These are phyloP conservation scores for Lichtheimia ramosa DNA, from an alignment of 371 early-diverging fungal genomes.

Conservation along the genomic window DNA sequence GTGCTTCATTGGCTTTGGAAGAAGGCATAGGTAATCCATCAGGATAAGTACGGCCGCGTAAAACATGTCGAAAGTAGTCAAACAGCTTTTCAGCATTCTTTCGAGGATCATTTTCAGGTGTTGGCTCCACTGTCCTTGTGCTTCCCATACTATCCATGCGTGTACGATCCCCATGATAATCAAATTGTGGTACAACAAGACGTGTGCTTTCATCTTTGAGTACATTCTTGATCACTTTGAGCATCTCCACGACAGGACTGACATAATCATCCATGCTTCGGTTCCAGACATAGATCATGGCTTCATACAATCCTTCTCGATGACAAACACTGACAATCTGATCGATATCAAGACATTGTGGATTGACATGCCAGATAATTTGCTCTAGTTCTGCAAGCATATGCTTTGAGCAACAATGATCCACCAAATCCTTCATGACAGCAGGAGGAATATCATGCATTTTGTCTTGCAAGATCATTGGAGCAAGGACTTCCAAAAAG, in stretches of 20 bases:
- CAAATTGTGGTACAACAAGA: slow-evolving; percentile 2
- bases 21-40: slow-evolving; percentile 54
- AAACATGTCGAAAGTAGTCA: slow-evolving; percentile 69
- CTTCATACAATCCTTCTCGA: slow-evolving; percentile 66
- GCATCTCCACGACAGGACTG: slow-evolving; percentile 76
- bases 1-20: slow-evolving; percentile 63
- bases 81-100: slow-evolving; percentile 64
- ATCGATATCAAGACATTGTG: slow-evolving; percentile 74
- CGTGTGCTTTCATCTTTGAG: slow-evolving; percentile 31
- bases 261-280: slow-evolving; percentile 76
- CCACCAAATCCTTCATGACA: slow-evolving; percentile 71
- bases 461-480: slow-evolving; percentile 62
- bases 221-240: slow-evolving; percentile 59
- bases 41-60: slow-evolving; percentile 77
- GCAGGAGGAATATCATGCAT: slow-evolving; percentile 64
- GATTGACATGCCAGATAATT: slow-evolving; percentile 76
- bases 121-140: slow-evolving; percentile 5
- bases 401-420: slow-evolving; percentile 55
- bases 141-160: slow-evolving; percentile 18
- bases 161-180: slow-evolving; percentile 1
- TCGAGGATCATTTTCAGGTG: slow-evolving; percentile 19
- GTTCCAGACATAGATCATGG: slow-evolving; percentile 81
- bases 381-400: slow-evolving; percentile 67
- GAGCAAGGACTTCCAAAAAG: slow-evolving; percentile 69
- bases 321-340: slow-evolving; percentile 68